Evolutionary conservation across 139 green algal genomes (phyloP), one percentile per base, ranked within the genome.

Genomic region (Nannochloris sp.): DNA sequence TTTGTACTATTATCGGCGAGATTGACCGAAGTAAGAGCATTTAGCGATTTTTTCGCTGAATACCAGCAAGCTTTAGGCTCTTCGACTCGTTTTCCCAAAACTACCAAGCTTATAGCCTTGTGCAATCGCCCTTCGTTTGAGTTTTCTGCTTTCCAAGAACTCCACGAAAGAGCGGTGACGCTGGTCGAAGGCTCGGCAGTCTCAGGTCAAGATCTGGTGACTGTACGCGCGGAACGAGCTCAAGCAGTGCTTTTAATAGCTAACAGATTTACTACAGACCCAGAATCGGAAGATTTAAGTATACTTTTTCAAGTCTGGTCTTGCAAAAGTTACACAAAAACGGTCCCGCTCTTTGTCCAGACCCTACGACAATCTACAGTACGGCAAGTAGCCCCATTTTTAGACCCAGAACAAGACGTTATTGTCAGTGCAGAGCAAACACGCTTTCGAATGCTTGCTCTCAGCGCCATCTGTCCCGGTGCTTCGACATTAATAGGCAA

Each of bases 291-390:
- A 57, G 87, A 95, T 75, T 64, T 87, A 45, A 74, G 71, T 45
- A 78, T 95, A 4, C 69, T 90, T 47, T 93, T 95, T 69, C 78
- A 90, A 34, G 84, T 90, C 46, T 92, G 87, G 86, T 82, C 87
- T 15, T 65, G 88, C 54, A 93, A 93, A 68, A 76, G 60, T 64
- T 92, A 88, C 80, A 90, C 84, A 60, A 90, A 90, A 71, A 73
- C 61, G 10, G 77, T 88, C 27, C 86, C 86, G 4, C 70, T 95
- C 35, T 91, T 85, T 47, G 85, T 92, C 27, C 87, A 94, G 67
- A 85, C 86, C 33, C 70, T 92, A 56, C 64, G 70, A 37, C 62
- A 74, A 27, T 35, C 62, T 24, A 80, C 68, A 13, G 59, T 92
- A 34, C 32, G 31, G 15, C 70, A 81, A 55, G 77, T 95, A 9